These are phyloP conservation scores for Seminavis robusta DNA, from an alignment of 108 stramenopile genomes.

Conservation along the genomic window DNA sequence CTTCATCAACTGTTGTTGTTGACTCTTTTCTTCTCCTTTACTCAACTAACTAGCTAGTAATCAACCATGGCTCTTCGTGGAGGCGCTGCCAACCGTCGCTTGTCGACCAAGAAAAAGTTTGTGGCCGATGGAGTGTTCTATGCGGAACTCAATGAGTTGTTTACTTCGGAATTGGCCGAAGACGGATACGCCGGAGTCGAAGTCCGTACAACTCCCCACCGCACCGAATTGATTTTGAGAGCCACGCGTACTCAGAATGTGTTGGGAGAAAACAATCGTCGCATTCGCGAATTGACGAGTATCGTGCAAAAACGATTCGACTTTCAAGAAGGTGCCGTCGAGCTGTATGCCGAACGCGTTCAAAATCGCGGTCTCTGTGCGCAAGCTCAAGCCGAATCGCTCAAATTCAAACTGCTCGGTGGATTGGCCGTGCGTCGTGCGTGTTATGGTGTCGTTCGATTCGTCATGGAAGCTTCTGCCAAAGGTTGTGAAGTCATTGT, in stretches of 20 bases:
- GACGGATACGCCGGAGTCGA: slow-evolving; percentile 99
- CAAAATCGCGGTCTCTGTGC: slow-evolving; percentile 98
- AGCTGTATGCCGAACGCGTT: slow-evolving; percentile 98
- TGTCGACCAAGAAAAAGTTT: slow-evolving; percentile 99
- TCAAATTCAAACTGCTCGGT: slow-evolving; percentile 99
- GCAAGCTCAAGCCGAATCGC: slow-evolving; percentile 99
- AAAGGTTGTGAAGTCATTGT: slow-evolving; percentile 99
- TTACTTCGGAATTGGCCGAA: slow-evolving; percentile 95
- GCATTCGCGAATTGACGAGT: slow-evolving; percentile 97
- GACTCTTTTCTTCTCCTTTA: no score
- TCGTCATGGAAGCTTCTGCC: slow-evolving; percentile 99
- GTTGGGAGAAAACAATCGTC: slow-evolving; percentile 99
- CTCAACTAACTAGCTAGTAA: background rate
- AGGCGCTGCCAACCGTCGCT: slow-evolving; percentile 66
- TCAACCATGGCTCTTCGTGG: slow-evolving; percentile 26
- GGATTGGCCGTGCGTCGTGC: slow-evolving; percentile 99
- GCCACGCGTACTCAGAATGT: slow-evolving; percentile 99
- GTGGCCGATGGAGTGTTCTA: slow-evolving; percentile 99
- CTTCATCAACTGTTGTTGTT: no score
- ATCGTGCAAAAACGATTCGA: slow-evolving; percentile 99
- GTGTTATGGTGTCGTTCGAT: slow-evolving; percentile 98
- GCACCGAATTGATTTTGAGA: slow-evolving; percentile 99
- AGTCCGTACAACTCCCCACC: slow-evolving; percentile 96
- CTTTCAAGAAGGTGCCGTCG: slow-evolving; percentile 97
- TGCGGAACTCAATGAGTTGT: slow-evolving; percentile 99